A percentile compares a stretch with the other conserved stretches of the same genome.
These are phyloP conservation scores for Claviceps capensis DNA, from an alignment of 2,329 filamentous ascomycete species.

Conservation along the genomic window DNA sequence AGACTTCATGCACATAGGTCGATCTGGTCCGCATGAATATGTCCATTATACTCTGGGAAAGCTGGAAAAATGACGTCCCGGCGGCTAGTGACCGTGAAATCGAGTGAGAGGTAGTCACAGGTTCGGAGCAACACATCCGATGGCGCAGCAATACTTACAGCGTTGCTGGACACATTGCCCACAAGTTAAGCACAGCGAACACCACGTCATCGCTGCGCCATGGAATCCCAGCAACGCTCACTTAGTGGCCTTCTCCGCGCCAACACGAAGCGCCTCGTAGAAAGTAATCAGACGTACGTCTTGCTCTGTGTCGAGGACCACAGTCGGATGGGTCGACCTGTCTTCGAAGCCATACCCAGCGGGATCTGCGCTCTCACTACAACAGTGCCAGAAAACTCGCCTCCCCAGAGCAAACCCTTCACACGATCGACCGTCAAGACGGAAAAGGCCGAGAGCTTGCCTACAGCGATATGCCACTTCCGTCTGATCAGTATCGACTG, in stretches of 20 bases:
- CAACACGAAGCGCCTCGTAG: conserved; percentile 18
- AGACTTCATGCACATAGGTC: too few relatives aligned
- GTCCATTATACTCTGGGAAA: too few relatives aligned
- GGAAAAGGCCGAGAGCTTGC: conserved; percentile 22
- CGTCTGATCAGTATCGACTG: conserved; percentile 21
- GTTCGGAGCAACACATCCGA: too few relatives aligned
- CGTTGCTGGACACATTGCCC: not conserved
- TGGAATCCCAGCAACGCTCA: conserved; percentile 3
- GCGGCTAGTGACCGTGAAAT: too few relatives aligned
- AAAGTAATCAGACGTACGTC: conserved; percentile 5
- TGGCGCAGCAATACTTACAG: not conserved
- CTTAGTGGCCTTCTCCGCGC: conserved; percentile 17
- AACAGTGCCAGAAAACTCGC: not conserved
- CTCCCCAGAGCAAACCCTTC: not conserved
- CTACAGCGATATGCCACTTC: conserved; percentile 20
- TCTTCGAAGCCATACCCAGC: conserved; percentile 6
- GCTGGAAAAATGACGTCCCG: too few relatives aligned
- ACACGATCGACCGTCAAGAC: conserved; percentile 9
- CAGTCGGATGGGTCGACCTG: conserved; percentile 11
- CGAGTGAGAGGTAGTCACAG: too few relatives aligned
- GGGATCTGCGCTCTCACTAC: conserved; percentile 5
- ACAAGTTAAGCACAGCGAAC: not conserved
- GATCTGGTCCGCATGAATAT: too few relatives aligned
- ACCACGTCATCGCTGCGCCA: not conserved
- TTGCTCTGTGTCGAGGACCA: conserved; percentile 4